These are phyloP conservation scores for Exophiala xenobiotica DNA, from an alignment of 2,329 filamentous ascomycete species.

Conservation along the genomic window DNA sequence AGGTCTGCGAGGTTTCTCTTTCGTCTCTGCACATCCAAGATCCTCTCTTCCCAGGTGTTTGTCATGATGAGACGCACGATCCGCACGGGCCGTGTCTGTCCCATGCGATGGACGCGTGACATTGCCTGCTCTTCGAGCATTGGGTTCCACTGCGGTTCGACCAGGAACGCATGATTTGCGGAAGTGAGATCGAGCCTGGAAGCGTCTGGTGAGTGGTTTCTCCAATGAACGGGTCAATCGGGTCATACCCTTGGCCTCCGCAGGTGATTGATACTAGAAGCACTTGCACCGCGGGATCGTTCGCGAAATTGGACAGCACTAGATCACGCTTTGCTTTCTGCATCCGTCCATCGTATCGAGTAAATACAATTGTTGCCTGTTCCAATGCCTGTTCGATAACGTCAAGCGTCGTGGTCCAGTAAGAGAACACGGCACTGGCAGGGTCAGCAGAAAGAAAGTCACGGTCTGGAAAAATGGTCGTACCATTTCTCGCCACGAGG, in stretches of 20 bases:
- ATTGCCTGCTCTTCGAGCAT: conserved; percentile 48
- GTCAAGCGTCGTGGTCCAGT: conserved; percentile 52
- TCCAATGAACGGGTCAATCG: background rate
- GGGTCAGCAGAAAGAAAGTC: background rate
- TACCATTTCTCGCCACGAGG: conserved; percentile 40
- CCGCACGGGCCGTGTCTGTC: conserved; percentile 37
- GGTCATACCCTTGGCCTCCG: conserved; percentile 50
- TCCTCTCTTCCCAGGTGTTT: conserved; percentile 41
- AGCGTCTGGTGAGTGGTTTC: background rate
- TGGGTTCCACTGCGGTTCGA: conserved; percentile 55
- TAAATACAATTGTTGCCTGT: conserved; percentile 35
- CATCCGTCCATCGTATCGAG: conserved; percentile 52
- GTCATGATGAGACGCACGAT: conserved; percentile 40
- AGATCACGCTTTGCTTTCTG: conserved; percentile 43
- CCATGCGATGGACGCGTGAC: conserved; percentile 41
- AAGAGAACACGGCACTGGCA: conserved; percentile 52
- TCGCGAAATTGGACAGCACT: conserved; percentile 44
- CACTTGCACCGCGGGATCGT: conserved; percentile 40
- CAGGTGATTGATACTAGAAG: conserved; percentile 53
- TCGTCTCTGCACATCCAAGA: conserved; percentile 1
- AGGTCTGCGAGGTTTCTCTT: conserved; percentile 16
- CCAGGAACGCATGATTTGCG: conserved; percentile 49
- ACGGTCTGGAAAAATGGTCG: background rate
- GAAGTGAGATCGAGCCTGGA: conserved; percentile 45
- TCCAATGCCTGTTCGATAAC: conserved; percentile 45